These are phyloP conservation scores for Hypoxylon sp. DNA, from an alignment of 2,329 filamentous ascomycete genomes.

Conservation along the genomic window DNA sequence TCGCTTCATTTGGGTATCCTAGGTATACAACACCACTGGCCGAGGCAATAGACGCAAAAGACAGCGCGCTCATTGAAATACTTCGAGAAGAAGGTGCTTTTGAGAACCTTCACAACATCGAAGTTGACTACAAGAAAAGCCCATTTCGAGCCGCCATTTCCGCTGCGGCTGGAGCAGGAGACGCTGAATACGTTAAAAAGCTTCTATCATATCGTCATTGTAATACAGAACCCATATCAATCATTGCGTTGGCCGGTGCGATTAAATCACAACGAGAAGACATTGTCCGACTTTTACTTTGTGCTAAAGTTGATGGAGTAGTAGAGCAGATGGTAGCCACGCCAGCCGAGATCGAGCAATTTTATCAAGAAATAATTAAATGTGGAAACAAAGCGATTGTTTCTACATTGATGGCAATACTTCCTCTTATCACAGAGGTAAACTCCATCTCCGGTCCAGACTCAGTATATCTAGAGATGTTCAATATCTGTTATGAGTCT, in stretches of 20 bases:
- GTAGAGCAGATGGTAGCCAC: no score
- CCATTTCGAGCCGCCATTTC: not conserved
- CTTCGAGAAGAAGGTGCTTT: conserved; percentile 29
- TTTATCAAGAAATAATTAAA: not conserved
- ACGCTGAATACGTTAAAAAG: conserved; percentile 18
- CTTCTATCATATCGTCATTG: conserved; percentile 1
- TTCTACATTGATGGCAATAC: not conserved
- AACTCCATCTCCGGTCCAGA: not conserved
- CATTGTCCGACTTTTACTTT: conserved; percentile 14
- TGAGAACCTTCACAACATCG: not conserved
- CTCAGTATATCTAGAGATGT: conserved; percentile 7
- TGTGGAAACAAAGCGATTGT: conserved; percentile 16
- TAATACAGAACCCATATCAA: not conserved
- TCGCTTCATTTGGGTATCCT: not conserved
- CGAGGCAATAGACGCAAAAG: conserved; percentile 22
- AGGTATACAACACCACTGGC: conserved; percentile 31
- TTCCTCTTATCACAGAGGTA: not conserved
- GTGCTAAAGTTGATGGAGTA: not conserved
- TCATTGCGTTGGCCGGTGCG: not conserved
- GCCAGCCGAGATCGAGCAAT: not conserved
- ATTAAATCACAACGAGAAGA: conserved; percentile 10
- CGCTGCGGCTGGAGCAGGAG: conserved; percentile 14
- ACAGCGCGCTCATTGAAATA: conserved; percentile 15
- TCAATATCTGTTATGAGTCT: conserved; percentile 8
- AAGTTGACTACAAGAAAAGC: fast-evolving